phyloP scores from a whole-genome alignment of 352 stramenopile species.

The Phytophthora hybrid region DNA sequence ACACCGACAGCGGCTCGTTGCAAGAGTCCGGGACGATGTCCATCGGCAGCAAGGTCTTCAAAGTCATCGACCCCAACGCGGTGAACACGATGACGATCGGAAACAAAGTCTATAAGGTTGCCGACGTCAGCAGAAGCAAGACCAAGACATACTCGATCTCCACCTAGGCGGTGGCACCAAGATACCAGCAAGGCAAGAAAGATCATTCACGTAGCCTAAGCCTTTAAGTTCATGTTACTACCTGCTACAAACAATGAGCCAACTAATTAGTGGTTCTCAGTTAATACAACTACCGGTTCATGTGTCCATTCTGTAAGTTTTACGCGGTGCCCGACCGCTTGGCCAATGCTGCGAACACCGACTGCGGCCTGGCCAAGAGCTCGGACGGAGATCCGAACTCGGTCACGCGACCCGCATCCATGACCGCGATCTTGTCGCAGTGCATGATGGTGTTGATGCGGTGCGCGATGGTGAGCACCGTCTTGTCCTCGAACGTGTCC shows the following conservation, averaged over 20 bases:
- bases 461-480: constrained; percentile 89
- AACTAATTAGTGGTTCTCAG: no score
- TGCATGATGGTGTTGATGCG: constrained; percentile 89
- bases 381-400: constrained; percentile 91
- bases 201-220: constrained; percentile 85
- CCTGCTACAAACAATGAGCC: no score
- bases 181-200: no score
- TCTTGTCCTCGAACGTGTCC: constrained; percentile 89
- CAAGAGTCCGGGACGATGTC: not conserved
- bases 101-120: not conserved
- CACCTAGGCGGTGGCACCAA: not conserved
- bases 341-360: constrained; percentile 74
- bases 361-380: constrained; percentile 76
- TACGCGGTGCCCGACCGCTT: not conserved
- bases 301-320: not conserved
- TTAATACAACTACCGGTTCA: no score
- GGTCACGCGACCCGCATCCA: constrained; percentile 87
- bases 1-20: not conserved
- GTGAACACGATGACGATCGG: not conserved
- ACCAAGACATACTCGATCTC: not conserved
- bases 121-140: not conserved
- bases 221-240: not conserved
- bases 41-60: not conserved
- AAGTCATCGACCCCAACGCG: not conserved
- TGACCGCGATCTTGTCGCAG: constrained; percentile 90